Conservation (phyloP, 1,139 yeast genomes). For the Sugiyamaella japonica region DNA sequence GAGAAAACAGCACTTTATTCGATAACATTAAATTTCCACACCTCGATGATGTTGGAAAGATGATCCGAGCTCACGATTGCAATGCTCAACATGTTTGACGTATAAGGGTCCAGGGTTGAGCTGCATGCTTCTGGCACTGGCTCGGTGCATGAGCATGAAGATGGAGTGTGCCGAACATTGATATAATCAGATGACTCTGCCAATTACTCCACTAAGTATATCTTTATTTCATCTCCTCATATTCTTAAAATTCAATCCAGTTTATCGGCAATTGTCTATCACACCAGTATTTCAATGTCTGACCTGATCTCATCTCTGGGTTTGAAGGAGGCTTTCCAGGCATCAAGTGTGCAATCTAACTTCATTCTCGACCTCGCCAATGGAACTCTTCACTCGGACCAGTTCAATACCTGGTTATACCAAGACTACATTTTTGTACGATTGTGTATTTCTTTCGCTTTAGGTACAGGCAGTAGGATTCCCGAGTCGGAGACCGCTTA, state of each 20-base stretch:
- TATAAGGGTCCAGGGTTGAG: not conserved
- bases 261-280: conserved; percentile 3
- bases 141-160: not conserved
- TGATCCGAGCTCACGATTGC: too few species aligned
- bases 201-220: too few species aligned
- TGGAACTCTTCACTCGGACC: conserved; percentile 13
- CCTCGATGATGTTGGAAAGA: too few species aligned
- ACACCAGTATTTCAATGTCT: not conserved
- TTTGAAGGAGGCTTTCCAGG: not conserved
- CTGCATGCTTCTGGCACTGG: not conserved
- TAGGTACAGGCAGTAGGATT: conserved; percentile 13
- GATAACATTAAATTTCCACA: too few species aligned
- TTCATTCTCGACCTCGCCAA: conserved; percentile 9
- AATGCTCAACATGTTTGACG: not conserved
- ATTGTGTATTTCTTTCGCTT: conserved; percentile 10
- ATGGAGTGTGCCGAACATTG: too few species aligned
- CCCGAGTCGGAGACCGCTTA: conserved; percentile 7
- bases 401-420: conserved; percentile 20
- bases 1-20: too few species aligned
- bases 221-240: not conserved
- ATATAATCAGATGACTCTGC: not conserved
- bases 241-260: not conserved
- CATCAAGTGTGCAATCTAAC: conserved; percentile 5
- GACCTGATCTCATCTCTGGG: conserved; percentile 8
- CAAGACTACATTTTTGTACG: conserved; percentile 20